Conservation (phyloP, 1,284 basidiomycete genomes). For the Apiotrichum siamense region DNA sequence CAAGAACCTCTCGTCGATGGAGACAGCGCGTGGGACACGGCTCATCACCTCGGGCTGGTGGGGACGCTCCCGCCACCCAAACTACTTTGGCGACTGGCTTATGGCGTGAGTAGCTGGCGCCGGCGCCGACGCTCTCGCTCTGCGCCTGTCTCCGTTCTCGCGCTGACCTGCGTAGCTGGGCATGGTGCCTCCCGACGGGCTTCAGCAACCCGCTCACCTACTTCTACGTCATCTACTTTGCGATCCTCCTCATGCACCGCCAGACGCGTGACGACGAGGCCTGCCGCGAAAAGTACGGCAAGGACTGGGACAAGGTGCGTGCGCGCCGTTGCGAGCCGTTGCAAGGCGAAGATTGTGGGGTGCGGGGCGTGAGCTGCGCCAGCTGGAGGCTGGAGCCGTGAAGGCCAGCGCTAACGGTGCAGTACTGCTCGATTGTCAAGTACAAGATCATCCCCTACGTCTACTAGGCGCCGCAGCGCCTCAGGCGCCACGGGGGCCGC, state of each 20-base stretch:
- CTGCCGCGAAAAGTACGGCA: slow-evolving; percentile 78
- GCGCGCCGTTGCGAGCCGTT: no score
- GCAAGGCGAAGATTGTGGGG: no score
- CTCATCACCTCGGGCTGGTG: slow-evolving; percentile 96
- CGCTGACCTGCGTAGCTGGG: slow-evolving; percentile 14
- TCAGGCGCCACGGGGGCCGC: no score
- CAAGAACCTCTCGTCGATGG: slow-evolving; percentile 80
- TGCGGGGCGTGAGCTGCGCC: no score
- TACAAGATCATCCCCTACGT: slow-evolving; percentile 85
- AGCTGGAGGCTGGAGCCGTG: neutral
- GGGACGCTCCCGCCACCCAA: slow-evolving; percentile 89
- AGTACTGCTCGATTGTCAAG: slow-evolving; percentile 69
- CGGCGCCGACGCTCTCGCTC: no score
- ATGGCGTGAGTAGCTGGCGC: slow-evolving; percentile 48
- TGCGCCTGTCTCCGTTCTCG: neutral
- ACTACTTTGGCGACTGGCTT: slow-evolving; percentile 62
- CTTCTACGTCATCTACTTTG: slow-evolving; percentile 89
- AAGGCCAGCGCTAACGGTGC: neutral
- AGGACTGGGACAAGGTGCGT: slow-evolving; percentile 70
- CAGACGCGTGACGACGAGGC: slow-evolving; percentile 88
- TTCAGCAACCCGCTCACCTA: slow-evolving; percentile 91
- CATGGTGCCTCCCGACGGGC: slow-evolving; percentile 89
- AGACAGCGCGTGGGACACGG: slow-evolving; percentile 80
- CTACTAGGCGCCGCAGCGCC: neutral
- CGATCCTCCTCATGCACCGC: slow-evolving; percentile 82